Evolutionary conservation across 2,329 filamentous ascomycete species (phyloP).

Genomic region (Capronia coronata): DNA sequence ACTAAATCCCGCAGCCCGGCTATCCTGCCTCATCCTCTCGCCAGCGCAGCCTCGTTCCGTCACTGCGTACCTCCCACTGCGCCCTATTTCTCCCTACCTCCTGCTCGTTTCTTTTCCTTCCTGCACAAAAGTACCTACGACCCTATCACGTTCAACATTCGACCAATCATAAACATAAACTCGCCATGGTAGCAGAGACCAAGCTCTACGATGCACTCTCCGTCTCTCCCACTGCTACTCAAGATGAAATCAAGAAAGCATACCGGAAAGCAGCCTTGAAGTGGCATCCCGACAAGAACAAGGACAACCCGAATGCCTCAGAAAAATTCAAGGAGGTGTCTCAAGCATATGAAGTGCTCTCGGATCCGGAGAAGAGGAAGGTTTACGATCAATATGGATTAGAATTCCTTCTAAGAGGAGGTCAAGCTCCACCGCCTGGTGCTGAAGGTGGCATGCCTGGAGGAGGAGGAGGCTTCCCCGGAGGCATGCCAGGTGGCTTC

Average conservation of each 20-base stretch:
- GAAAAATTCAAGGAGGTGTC: conserved; percentile 99
- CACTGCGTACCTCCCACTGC: neutral
- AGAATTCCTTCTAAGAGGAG: conserved; percentile 82
- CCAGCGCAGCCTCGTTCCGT: conserved; percentile 11
- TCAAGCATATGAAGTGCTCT: conserved; percentile 96
- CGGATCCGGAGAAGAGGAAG: conserved; percentile 93
- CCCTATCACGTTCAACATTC: conserved; percentile 18
- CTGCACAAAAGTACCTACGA: conserved; percentile 28
- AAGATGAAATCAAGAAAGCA: conserved; percentile 96
- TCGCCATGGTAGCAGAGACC: conserved; percentile 82
- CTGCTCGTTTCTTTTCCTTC: conserved; percentile 20
- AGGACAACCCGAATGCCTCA: conserved; percentile 72
- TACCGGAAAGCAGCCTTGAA: conserved; percentile 86
- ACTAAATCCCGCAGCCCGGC: conserved; percentile 18
- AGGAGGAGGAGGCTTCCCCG: conserved; percentile 41
- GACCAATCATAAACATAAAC: conserved; percentile 16
- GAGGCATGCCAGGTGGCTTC: conserved; percentile 48
- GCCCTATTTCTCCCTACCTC: conserved; percentile 18
- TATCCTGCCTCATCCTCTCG: neutral
- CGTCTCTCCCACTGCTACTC: conserved; percentile 70
- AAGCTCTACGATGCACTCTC: conserved; percentile 86
- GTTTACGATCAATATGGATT: conserved; percentile 92
- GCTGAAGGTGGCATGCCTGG: conserved; percentile 43
- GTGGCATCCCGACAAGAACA: conserved; percentile 97
- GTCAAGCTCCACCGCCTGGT: conserved; percentile 59